Base-by-base conservation (phyloP, 192 early-diverging fungal species). In the Linnemannia elongata region DNA sequence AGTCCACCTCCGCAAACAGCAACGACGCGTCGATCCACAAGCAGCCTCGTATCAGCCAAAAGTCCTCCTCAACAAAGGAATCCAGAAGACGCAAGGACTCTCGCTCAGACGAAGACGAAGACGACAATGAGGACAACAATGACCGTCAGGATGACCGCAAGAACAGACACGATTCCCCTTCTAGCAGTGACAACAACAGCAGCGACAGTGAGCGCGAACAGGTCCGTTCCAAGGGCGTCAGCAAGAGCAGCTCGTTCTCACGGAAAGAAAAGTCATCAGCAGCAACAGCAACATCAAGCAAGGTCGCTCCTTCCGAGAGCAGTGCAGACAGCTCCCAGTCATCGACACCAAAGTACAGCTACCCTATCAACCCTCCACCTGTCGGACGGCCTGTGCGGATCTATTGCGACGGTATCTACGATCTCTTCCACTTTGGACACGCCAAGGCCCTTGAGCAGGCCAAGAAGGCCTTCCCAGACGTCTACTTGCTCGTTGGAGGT, bases 361-460 rank as follows among this genome's bases (percentile, higher is more conserved):
- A 92, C 84, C 89, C 72, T 36, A 93, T 95, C 77, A 95, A 95
- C 80, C 81, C 90, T 38, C 91, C 94, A 63, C 94, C 94, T 47
- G 89, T 81, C n/a, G 94, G 93, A 88, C 91, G 94, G 35, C 93
- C 94, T 15, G 92, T 96, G 63, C 91, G 96, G 45, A 92, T 97
- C 74, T 97, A 97, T 89, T 95, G 93, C 82, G 96, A 97, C 89
- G 96, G 96, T 20, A 96, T 97, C 70, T 97, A 94, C 87, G 96
- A 96, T 88, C 81, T 96, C 82, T 94, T 96, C 78, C 96, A 97
- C 84, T 95, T 95, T 76, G 96, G 96, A 3, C 96, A 97, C 74
- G 94, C 94, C 80, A 92, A 93, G 68, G 93, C 95, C 49, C 88
- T 97, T 52, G 94, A 96, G 83, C 96, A 97, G 86, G 96, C 96